Percentiles rank a stretch among this genome's conserved stretches.
phyloP scores from a whole-genome alignment of 1,139 yeast genomes.

The Dujonia santamariae region DNA sequence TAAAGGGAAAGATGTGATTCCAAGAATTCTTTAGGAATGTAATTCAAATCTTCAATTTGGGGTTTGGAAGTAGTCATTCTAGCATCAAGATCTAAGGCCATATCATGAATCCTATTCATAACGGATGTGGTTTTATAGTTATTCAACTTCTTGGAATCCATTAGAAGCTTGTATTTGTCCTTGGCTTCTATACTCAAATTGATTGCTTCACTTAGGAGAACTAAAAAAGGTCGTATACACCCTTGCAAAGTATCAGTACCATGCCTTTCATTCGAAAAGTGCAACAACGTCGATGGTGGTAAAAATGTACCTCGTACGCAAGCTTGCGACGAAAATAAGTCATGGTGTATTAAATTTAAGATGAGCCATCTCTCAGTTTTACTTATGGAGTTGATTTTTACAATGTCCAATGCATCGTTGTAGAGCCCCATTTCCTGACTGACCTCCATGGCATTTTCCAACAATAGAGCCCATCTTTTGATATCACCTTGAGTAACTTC shows the following conservation, averaged over 20 bases:
- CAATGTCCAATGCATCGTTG: background rate
- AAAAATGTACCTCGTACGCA: constrained; percentile 4
- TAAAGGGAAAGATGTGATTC: constrained; percentile 19
- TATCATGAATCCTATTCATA: constrained; percentile 3
- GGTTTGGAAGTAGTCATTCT: constrained; percentile 3
- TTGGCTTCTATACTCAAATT: constrained; percentile 8
- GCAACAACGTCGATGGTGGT: background rate
- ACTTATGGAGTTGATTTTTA: background rate
- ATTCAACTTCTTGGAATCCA: constrained; percentile 7
- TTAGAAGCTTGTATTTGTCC: constrained; percentile 7
- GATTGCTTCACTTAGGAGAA: constrained; percentile 4
- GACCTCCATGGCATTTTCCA: background rate
- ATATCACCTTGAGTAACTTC: constrained; percentile 3
- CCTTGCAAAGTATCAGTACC: constrained; percentile 8
- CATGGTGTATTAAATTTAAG: constrained; percentile 5
- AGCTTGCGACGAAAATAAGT: constrained; percentile 4
- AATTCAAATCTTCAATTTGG: constrained; percentile 5
- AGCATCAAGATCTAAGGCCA: constrained; percentile 4
- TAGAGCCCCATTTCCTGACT: constrained; percentile 6
- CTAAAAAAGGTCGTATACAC: constrained; percentile 6
- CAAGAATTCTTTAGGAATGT: constrained; percentile 7
- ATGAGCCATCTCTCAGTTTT: constrained; percentile 5
- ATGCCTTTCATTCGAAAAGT: no score
- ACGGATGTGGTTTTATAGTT: constrained; percentile 7
- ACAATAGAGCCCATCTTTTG: constrained; percentile 5